Base-by-base conservation (phyloP, 73 alveolate genomes). In the Tetrahymena borealis region DNA sequence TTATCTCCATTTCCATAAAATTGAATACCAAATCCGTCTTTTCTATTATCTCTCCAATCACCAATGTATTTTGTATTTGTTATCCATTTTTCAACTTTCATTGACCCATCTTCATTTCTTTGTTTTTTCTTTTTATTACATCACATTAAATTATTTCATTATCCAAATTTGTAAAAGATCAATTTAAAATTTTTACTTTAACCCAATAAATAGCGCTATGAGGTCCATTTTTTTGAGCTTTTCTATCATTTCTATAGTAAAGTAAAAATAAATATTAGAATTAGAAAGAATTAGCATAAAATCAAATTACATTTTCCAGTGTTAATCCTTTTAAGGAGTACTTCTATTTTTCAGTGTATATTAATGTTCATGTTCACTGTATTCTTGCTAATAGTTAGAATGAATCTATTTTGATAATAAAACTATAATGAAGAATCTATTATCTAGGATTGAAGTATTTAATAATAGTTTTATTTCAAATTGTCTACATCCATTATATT, bases 121-220 rank as follows among this genome's bases (percentile, higher is more conserved):
- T 97, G 85, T 60, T 60, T 60, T 60, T 60, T 60, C 85, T 60
- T 7, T n/a, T 91, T 96, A 96, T 96, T 90, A 96, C n/a, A 96
- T 93, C 78, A 78, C 36, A 39, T 33, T 28, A 5, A 39, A n/a
- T 11, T 35, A 5, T 24, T 28, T n/a, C 18, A 90, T n/a, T n/a
- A n/a, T n/a, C n/a, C n/a, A n/a, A n/a, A n/a, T n/a, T n/a, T n/a
- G n/a, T n/a, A n/a, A n/a, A n/a, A n/a, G n/a, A n/a, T n/a, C n/a
- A n/a, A n/a, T n/a, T n/a, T 60, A 24, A n/a, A 2, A 18, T 39
- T 94, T 91, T 40, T 91, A 94, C 92, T 94, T 96, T 98, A 32
- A 98, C 99, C 99, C 99, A 98, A 91, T 98, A 98, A 79, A 98
- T 97, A 24, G 98, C 94, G 39, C 97, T 94, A 90, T 98, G 99